Conservation (phyloP, 2,329 filamentous ascomycete genomes). For the Pestalotiopsis sp. region DNA sequence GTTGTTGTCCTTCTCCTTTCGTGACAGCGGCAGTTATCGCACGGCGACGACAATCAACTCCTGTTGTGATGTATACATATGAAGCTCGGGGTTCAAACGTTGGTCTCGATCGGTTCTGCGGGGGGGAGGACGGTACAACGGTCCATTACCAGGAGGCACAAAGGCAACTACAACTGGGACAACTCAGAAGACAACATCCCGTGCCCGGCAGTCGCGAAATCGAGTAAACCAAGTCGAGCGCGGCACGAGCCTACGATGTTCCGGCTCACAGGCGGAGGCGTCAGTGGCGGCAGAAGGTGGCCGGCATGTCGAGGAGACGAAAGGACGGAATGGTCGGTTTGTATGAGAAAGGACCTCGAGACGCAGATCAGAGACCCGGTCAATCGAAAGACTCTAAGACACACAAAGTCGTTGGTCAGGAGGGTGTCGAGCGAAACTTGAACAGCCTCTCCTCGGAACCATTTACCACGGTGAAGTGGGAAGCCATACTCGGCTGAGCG, state of each 20-base stretch:
- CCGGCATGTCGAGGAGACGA: neutral
- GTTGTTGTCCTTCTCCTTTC: neutral
- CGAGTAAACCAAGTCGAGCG: neutral
- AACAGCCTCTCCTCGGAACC: neutral
- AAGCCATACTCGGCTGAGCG: neutral
- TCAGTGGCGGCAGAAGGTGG: neutral
- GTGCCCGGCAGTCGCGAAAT: neutral
- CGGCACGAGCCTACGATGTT: neutral
- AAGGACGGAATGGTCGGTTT: neutral
- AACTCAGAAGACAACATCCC: neutral
- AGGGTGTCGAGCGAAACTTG: neutral
- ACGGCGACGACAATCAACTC: constrained; percentile 6
- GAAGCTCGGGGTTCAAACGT: neutral
- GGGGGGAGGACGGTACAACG: neutral
- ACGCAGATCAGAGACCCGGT: neutral
- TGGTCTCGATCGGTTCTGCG: neutral
- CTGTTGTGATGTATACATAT: neutral
- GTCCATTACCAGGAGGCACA: neutral
- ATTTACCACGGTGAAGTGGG: constrained; percentile 2
- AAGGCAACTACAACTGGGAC: constrained; percentile 1
- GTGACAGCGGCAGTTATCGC: constrained; percentile 1
- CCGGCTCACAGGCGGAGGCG: neutral
- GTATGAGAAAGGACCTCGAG: neutral
- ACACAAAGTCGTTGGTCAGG: neutral
- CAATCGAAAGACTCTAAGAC: neutral